These are phyloP conservation scores for Paxillus rubicundulus DNA, from an alignment of 768 basidiomycete genomes.

Conservation along the genomic window DNA sequence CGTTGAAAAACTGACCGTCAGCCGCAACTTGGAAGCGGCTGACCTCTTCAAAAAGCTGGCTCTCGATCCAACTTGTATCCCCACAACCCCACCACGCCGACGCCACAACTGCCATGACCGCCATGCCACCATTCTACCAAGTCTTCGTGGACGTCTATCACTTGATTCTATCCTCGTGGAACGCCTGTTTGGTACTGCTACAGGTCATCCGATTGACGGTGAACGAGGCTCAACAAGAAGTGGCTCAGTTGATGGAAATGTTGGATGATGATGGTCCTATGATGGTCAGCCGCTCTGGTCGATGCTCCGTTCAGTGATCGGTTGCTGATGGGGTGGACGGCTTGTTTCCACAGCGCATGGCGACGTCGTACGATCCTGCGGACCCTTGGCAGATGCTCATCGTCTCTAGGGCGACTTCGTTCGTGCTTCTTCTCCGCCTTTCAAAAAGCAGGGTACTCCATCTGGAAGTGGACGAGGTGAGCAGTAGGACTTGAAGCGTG, in stretches of 20 bases:
- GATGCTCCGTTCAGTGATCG: too few relatives aligned
- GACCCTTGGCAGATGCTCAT: conserved; percentile 18
- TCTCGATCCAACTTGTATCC: too few relatives aligned
- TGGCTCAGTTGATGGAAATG: conserved; percentile 11
- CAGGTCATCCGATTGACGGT: conserved; percentile 9
- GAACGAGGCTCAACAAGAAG: conserved; percentile 17
- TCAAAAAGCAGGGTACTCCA: conserved; percentile 19
- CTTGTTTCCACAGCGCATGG: conserved; percentile 5
- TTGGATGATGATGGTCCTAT: conserved; percentile 6
- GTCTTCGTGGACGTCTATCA: conserved; percentile 6
- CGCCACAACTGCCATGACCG: conserved; percentile 3
- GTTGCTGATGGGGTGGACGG: neutral
- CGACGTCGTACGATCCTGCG: neutral
- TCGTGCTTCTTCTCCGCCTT: conserved; percentile 18
- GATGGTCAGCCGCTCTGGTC: conserved; percentile 9
- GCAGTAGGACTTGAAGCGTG: neutral
- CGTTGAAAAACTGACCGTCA: neutral
- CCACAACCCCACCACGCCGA: neutral
- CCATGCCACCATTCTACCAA: conserved; percentile 3
- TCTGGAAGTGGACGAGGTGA: conserved; percentile 25
- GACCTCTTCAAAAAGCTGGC: neutral
- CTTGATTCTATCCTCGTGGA: conserved; percentile 5
- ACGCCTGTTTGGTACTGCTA: conserved; percentile 11
- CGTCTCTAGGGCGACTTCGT: conserved; percentile 17
- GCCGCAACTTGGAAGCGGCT: neutral